Evolutionary conservation across 2,329 filamentous ascomycete genomes (phyloP).

Genomic region (Pseudomassariella vexata): DNA sequence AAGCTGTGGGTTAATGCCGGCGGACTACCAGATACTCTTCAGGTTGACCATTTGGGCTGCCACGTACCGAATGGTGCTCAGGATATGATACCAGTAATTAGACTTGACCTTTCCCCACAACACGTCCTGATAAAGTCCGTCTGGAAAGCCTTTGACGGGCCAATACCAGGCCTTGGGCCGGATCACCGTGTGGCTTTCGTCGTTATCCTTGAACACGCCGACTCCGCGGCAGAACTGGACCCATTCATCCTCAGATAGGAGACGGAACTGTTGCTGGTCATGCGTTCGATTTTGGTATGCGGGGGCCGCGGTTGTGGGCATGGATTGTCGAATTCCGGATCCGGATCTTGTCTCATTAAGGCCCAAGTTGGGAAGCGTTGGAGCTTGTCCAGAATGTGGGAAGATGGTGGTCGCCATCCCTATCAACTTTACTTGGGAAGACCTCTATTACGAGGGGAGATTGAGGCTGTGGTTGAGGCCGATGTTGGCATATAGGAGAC

Average conservation of each 20-base stretch:
- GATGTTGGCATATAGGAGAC: too few relatives aligned
- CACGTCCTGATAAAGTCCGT: constrained; percentile 43
- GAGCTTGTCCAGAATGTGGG: neutral
- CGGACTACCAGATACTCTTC: neutral
- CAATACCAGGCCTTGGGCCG: constrained; percentile 37
- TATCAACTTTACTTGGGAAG: neutral
- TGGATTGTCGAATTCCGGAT: neutral
- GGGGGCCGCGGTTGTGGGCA: neutral
- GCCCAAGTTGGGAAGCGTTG: constrained; percentile 1
- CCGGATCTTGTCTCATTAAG: constrained; percentile 1
- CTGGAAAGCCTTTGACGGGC: constrained; percentile 41
- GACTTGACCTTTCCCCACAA: constrained; percentile 38
- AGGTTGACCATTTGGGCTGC: too few relatives aligned
- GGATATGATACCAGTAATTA: constrained; percentile 35
- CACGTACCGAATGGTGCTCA: constrained; percentile 22
- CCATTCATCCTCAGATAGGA: constrained; percentile 40
- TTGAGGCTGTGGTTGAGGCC: too few relatives aligned
- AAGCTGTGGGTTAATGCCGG: too few relatives aligned
- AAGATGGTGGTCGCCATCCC: constrained; percentile 8
- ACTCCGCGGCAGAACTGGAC: constrained; percentile 39
- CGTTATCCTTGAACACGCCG: constrained; percentile 38
- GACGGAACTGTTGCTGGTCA: constrained; percentile 21
- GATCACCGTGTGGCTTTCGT: constrained; percentile 35
- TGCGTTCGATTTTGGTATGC: neutral
- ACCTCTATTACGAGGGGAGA: too few relatives aligned